Evolutionary conservation across 225 moss, liverwort and hornwort genomes (phyloP).

Genomic region (Thuidium tamariscinum): DNA sequence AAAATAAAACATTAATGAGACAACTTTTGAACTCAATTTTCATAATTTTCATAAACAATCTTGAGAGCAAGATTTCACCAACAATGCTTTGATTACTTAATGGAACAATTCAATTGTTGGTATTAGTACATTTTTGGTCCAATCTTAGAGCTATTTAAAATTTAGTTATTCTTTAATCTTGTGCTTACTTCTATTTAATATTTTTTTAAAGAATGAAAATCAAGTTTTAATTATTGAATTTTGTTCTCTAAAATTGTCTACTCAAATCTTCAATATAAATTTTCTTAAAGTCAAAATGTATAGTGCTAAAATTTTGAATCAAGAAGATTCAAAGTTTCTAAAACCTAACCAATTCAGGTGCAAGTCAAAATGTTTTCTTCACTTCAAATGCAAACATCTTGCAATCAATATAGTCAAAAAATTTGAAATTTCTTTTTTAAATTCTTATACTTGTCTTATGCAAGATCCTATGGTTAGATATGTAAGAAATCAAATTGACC

Average conservation of each 20-base stretch:
- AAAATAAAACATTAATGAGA: not conserved
- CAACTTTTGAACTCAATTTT: not conserved
- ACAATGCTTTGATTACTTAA: not conserved
- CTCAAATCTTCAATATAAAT: not conserved
- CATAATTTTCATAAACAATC: not conserved
- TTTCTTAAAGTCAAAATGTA: not conserved
- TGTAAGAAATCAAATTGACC: no score
- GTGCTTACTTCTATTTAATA: no score
- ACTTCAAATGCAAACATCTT: no score
- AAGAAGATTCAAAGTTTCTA: no score
- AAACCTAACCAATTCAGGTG: no score
- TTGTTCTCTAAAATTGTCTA: fast-evolving
- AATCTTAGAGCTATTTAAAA: not conserved
- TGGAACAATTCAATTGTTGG: not conserved
- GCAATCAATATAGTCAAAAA: no score
- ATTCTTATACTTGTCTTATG: no score
- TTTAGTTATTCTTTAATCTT: not conserved
- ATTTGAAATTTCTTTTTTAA: no score
- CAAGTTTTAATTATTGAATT: not conserved
- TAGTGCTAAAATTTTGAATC: no score
- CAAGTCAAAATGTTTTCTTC: no score
- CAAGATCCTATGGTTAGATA: no score
- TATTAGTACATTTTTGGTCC: fast-evolving
- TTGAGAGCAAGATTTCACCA: no score
- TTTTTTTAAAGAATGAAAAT: not conserved